Percentiles rank a stretch among this genome's conserved stretches.
Evolutionary conservation across 495 filamentous ascomycete species (phyloP).

Genomic region (Talaromyces nanjingensis): DNA sequence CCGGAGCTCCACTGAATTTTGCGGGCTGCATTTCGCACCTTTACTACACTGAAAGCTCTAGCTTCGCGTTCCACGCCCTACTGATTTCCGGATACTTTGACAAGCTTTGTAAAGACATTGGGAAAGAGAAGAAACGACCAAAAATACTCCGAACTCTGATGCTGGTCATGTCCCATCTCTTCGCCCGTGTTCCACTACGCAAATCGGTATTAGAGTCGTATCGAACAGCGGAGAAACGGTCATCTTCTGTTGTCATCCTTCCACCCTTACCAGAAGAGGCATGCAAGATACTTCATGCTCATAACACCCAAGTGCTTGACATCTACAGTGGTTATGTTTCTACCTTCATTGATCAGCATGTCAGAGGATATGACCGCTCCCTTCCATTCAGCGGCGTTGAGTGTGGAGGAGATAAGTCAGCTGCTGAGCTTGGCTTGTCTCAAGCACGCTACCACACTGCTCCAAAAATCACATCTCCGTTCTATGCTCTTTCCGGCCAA

Average conservation of each 20-base stretch:
- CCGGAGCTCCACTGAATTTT: constrained; percentile 62
- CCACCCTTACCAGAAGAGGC: constrained; percentile 54
- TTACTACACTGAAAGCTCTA: constrained; percentile 64
- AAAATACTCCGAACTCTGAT: constrained; percentile 44
- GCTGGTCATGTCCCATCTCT: constrained; percentile 62
- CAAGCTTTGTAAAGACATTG: constrained; percentile 46
- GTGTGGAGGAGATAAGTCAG: constrained; percentile 26
- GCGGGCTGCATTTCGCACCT: constrained; percentile 59
- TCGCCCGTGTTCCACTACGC: constrained; percentile 46
- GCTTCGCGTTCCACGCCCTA: constrained; percentile 69
- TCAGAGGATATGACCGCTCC: constrained; percentile 37
- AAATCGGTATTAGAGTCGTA: constrained; percentile 34
- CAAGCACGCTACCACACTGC: constrained; percentile 11
- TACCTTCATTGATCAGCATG: constrained; percentile 59
- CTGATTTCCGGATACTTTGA: constrained; percentile 63
- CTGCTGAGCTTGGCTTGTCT: constrained; percentile 11
- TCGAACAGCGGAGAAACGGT: constrained; percentile 33
- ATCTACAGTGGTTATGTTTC: constrained; percentile 62
- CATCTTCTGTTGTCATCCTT: constrained; percentile 54
- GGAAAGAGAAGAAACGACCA: constrained; percentile 23
- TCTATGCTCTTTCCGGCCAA: constrained; percentile 64
- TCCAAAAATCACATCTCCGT: constrained; percentile 51
- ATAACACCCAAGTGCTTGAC: constrained; percentile 54
- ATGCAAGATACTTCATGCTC: constrained; percentile 43
- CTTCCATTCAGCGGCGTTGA: constrained; percentile 53